phyloP scores from a whole-genome alignment of 2,329 filamentous ascomycete genomes.

The Plectosphaerella sp. region DNA sequence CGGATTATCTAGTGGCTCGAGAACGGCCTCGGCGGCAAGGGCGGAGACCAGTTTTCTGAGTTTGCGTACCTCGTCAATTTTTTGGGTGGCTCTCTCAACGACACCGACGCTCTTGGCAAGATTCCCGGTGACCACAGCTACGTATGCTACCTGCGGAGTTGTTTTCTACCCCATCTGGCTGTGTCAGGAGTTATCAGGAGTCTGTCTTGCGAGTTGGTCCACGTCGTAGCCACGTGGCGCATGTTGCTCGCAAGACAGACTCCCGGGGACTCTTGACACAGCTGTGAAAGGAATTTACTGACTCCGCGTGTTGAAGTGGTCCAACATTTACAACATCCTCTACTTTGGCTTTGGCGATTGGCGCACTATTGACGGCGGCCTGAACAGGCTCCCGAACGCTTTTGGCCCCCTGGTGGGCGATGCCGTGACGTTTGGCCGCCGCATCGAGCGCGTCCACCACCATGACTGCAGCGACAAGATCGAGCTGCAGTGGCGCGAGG shows the following conservation, averaged over 20 bases:
- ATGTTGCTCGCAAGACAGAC: too few relatives aligned
- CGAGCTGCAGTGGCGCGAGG: conserved; percentile 51
- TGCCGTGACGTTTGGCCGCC: conserved; percentile 50
- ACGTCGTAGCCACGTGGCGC: too few relatives aligned
- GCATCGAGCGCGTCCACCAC: conserved; percentile 53
- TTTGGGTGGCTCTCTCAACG: conserved; percentile 47
- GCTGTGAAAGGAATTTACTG: conserved; percentile 16
- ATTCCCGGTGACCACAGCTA: background rate
- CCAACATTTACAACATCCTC: conserved; percentile 14
- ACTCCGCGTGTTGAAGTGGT: conserved; percentile 14
- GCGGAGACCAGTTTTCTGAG: conserved; percentile 63
- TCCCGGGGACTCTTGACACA: too few relatives aligned
- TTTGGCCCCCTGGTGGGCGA: conserved; percentile 59
- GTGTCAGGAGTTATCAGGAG: too few relatives aligned
- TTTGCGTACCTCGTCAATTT: conserved; percentile 58
- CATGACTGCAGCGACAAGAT: conserved; percentile 47
- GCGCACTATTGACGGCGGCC: conserved; percentile 24
- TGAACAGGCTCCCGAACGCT: conserved; percentile 53
- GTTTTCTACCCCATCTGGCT: too few relatives aligned
- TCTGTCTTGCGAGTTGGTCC: too few relatives aligned
- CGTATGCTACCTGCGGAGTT: background rate
- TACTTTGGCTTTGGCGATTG: conserved; percentile 18
- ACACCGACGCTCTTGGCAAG: conserved; percentile 37
- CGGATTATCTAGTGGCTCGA: too few relatives aligned
- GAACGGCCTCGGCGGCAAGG: conserved; percentile 28